Evolutionary conservation across 2,329 filamentous ascomycete genomes (phyloP).

Genomic region (Fusarium chuoi): DNA sequence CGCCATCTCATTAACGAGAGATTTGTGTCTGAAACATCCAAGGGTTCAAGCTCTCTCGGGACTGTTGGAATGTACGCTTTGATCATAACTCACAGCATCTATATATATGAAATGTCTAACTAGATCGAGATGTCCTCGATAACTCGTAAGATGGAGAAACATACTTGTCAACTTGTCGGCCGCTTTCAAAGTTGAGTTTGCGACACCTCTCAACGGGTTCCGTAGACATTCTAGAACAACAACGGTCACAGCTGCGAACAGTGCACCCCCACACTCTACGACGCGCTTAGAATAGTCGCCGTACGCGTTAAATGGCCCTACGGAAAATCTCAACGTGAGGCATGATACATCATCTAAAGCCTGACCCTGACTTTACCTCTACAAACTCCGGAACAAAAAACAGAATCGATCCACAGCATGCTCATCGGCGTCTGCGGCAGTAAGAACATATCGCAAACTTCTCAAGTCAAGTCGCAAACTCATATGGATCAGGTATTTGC

Average conservation of each 20-base stretch:
- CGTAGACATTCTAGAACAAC: constrained; percentile 24
- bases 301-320: constrained; percentile 25
- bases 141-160: constrained; percentile 26
- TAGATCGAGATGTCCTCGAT: constrained; percentile 10
- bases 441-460: constrained; percentile 49
- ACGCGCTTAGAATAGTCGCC: constrained; percentile 35
- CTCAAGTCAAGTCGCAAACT: constrained; percentile 9
- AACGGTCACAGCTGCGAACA: background rate
- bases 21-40: constrained; percentile 25
- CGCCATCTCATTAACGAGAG: constrained; percentile 19
- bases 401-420: constrained; percentile 58
- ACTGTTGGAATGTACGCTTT: constrained; percentile 20
- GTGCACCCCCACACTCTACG: constrained; percentile 31
- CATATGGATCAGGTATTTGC: constrained; percentile 76
- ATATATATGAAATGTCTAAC: background rate
- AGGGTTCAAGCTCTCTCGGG: background rate
- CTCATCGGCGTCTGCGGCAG: constrained; percentile 81
- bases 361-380: background rate
- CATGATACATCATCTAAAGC: background rate
- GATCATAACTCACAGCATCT: background rate
- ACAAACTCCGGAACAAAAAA: background rate
- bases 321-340: constrained; percentile 6
- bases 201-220: constrained; percentile 11
- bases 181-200: constrained; percentile 7
- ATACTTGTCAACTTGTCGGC: constrained; percentile 11